Conservation (phyloP, 257 asterid genomes). For the Rubia yunnanensis region DNA sequence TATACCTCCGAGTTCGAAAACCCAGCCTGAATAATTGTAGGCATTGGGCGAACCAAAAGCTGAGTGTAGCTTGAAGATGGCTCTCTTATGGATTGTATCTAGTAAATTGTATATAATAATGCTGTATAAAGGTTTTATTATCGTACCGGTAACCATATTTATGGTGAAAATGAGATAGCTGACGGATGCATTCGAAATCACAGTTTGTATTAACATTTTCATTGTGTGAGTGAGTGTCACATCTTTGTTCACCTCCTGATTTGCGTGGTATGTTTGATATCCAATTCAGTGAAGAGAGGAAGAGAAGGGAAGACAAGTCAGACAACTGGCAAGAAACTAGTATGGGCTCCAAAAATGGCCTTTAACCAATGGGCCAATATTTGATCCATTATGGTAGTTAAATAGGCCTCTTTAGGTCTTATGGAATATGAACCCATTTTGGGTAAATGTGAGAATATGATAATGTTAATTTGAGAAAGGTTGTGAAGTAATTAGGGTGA, state of each 20-base stretch:
- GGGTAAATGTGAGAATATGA: too few species aligned
- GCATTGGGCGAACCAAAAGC: conserved; percentile 40
- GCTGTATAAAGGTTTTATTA: neutral
- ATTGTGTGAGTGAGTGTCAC: neutral
- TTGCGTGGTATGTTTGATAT: too few species aligned
- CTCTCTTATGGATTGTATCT: conserved; percentile 22
- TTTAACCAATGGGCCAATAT: too few species aligned
- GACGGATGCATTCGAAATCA: neutral
- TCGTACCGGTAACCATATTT: conserved; percentile 2
- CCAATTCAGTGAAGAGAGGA: too few species aligned
- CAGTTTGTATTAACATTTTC: neutral
- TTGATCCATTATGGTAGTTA: too few species aligned
- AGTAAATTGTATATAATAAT: conserved; percentile 9
- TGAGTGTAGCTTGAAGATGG: conserved; percentile 14
- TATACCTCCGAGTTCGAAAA: conserved; percentile 22
- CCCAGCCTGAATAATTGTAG: conserved; percentile 43
- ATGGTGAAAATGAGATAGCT: neutral
- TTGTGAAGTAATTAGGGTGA: too few species aligned
- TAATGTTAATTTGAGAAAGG: too few species aligned
- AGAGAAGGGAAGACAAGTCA: too few species aligned
- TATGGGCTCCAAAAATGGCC: too few species aligned
- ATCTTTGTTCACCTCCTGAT: neutral
- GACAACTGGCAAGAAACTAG: too few species aligned
- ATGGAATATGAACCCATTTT: too few species aligned
- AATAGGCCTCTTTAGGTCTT: too few species aligned